Percentiles rank a stretch among this genome's conserved stretches.
Evolutionary conservation across 768 basidiomycete species (phyloP).

Genomic region (Podaxis sp.): DNA sequence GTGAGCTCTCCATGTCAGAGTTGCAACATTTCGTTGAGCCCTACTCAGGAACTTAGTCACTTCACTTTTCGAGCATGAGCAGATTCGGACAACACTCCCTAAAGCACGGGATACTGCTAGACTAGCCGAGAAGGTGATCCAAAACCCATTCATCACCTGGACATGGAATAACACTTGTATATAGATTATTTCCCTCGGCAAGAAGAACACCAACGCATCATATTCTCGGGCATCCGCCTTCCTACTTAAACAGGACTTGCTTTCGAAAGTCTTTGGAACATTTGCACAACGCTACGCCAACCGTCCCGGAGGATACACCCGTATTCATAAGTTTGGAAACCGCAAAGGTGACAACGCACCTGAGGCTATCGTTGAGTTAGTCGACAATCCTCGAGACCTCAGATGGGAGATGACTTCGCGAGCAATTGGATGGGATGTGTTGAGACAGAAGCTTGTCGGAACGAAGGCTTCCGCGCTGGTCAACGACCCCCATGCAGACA

Average conservation of each 20-base stretch:
- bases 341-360: slow-evolving; percentile 93
- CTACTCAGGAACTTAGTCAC: slow-evolving; percentile 83
- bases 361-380: slow-evolving; percentile 88
- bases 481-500: slow-evolving; percentile 47
- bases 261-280: slow-evolving; percentile 82
- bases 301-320: slow-evolving; percentile 92
- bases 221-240: slow-evolving; percentile 74
- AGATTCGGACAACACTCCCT: slow-evolving; percentile 92
- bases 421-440: slow-evolving; percentile 81
- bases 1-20: slow-evolving; percentile 39
- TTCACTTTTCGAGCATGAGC: slow-evolving; percentile 91
- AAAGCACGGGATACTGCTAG: slow-evolving; percentile 92
- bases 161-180: neutral
- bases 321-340: slow-evolving; percentile 89
- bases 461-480: slow-evolving; percentile 47
- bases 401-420: slow-evolving; percentile 87
- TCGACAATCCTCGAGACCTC: slow-evolving; percentile 89
- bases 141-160: neutral
- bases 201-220: slow-evolving; percentile 74
- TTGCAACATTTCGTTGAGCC: slow-evolving; percentile 12
- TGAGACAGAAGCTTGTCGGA: slow-evolving; percentile 52
- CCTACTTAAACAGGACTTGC: slow-evolving; percentile 66
- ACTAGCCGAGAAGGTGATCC: slow-evolving; percentile 83
- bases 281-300: slow-evolving; percentile 78
- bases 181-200: slow-evolving; percentile 91